Evolutionary conservation across 2,329 filamentous ascomycete species (phyloP).

Genomic region (Leptographium procerum): DNA sequence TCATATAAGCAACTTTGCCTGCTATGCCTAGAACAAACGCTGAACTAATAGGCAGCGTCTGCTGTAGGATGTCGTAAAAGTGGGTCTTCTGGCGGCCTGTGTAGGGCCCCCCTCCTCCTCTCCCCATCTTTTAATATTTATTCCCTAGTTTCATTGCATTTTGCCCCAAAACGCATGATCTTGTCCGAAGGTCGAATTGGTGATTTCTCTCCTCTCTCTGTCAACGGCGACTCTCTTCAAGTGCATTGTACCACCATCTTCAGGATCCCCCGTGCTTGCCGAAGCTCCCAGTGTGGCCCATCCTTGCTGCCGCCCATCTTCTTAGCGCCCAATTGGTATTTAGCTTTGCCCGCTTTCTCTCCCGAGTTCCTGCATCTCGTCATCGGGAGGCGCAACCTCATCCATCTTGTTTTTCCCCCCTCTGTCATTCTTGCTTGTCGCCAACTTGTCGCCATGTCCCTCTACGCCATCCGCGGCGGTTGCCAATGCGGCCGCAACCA

Average conservation of each 20-base stretch:
- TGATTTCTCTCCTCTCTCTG: conserved; percentile 7
- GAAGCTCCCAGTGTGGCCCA: background rate
- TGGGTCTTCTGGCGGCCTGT: background rate
- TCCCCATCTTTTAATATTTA: background rate
- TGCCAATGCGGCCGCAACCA: conserved; percentile 81
- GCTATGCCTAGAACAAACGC: background rate
- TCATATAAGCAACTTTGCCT: background rate
- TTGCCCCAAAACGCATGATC: background rate
- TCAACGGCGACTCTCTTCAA: background rate
- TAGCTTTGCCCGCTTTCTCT: background rate
- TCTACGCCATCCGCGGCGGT: conserved; percentile 51
- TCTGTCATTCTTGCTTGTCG: background rate
- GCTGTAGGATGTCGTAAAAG: background rate
- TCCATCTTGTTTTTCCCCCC: background rate
- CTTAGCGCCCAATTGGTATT: background rate
- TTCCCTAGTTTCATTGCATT: background rate
- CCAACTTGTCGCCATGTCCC: background rate
- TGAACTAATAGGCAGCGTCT: background rate
- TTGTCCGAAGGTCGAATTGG: background rate
- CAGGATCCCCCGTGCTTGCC: background rate
- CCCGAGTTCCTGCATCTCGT: background rate
- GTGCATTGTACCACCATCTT: background rate
- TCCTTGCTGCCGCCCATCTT: background rate
- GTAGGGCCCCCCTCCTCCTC: background rate
- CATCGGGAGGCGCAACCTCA: background rate